These are phyloP conservation scores for Amanita exitialis DNA, from an alignment of 768 basidiomycete species.

Conservation along the genomic window DNA sequence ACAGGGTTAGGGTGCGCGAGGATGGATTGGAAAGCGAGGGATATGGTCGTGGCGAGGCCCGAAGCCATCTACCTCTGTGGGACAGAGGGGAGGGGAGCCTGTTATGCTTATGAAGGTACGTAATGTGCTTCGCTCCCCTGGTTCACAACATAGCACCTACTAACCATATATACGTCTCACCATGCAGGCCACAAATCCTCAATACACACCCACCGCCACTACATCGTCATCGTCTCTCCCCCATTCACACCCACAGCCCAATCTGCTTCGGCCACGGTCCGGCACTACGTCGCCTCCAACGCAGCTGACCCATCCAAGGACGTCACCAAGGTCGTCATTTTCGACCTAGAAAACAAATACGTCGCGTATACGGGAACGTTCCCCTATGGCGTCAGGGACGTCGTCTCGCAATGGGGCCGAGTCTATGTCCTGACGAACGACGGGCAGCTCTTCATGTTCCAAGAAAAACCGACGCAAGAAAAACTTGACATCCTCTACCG, in stretches of 20 bases:
- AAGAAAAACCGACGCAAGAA: slow-evolving; percentile 73
- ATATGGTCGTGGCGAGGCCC: slow-evolving; percentile 80
- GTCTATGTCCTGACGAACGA: slow-evolving; percentile 74
- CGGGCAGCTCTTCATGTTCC: slow-evolving; percentile 60
- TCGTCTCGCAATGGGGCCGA: slow-evolving; percentile 74
- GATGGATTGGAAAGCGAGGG: slow-evolving; percentile 62
- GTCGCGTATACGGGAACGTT: slow-evolving; percentile 79
- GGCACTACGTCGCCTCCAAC: slow-evolving; percentile 55
- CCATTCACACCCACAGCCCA: slow-evolving; percentile 61
- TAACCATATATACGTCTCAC: background rate
- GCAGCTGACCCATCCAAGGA: slow-evolving; percentile 35
- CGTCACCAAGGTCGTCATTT: slow-evolving; percentile 72
- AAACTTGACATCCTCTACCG: slow-evolving; percentile 84
- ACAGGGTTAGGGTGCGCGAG: slow-evolving; percentile 76
- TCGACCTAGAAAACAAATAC: slow-evolving; percentile 89
- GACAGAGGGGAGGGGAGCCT: slow-evolving; percentile 71
- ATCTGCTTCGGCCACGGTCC: slow-evolving; percentile 63
- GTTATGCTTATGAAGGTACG: slow-evolving; percentile 82
- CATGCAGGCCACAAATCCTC: slow-evolving; percentile 60
- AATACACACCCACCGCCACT: slow-evolving; percentile 70
- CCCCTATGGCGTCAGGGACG: slow-evolving; percentile 71
- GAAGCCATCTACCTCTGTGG: slow-evolving; percentile 89
- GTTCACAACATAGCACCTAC: slow-evolving; percentile 1
- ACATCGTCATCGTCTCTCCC: slow-evolving; percentile 85
- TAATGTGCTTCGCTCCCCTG: slow-evolving; percentile 1